Evolutionary conservation across 225 moss, liverwort and hornwort genomes (phyloP), one percentile per base, ranked within the genome.

Genomic region (Bryum argenteum): DNA sequence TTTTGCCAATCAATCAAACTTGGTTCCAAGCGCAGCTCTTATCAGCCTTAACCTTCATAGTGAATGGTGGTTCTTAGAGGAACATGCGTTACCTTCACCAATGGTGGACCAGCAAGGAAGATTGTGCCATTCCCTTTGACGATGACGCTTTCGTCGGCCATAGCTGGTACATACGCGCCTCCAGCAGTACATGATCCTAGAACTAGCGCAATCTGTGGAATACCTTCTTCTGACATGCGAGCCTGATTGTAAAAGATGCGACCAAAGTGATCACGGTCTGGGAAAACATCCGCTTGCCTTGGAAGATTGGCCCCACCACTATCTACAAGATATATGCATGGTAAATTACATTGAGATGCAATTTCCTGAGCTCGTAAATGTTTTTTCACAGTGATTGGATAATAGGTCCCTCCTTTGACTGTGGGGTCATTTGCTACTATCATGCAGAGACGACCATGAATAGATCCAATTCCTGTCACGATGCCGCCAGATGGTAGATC

Each of bases 281-380:
- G 98, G 47, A 98, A 98, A 70, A 98, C 98, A 39, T 98, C 94
- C 26, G 98, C 94, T 80, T 98, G 98, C 59, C 88, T 83, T 11
- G 98, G 98, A 78, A 94, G 94, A 82, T 98, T 94, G 50, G 94
- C 98, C 55, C 98, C 98, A 43, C 98, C 98, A 71, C 98, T 98
- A 79, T 98, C 98, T 24, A 94, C 98, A 71, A 98, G 91, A 62
- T 98, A 98, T 59, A 98, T 85, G 78, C 94, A 98, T 63, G 98
- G 94, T 23, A 98, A 77, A 52, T 80, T 82, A 76, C 92, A 94
- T 70, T 94, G 98, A 15, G 86, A 72, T 68, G 98, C 98, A 75
- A 98, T 98, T 72, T 98, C 98, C 84, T 98, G 98, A 71, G 98
- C 98, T 68, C 98, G 92, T 62, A 98, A 78, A 63, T 98, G 98